Evolutionary conservation across 805 yeast genomes (phyloP).

Genomic region (Kodamaea sagamina): DNA sequence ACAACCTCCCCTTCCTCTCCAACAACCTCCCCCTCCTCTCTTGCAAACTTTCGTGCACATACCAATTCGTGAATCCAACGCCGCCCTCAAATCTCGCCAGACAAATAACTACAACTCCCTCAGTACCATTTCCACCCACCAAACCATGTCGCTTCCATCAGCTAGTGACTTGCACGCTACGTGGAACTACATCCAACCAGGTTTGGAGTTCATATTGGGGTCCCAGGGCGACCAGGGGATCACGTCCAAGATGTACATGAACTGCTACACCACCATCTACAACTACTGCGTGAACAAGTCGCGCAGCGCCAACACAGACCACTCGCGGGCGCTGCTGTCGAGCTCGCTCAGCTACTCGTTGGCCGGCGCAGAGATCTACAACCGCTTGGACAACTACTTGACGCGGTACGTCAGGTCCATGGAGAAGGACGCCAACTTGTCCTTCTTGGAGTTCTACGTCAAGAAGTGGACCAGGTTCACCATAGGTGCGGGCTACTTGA

Average conservation of each 20-base stretch:
- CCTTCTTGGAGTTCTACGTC: constrained; percentile 80
- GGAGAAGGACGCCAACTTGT: constrained; percentile 53
- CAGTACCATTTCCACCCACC: too few relatives aligned
- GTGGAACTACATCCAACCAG: constrained; percentile 79
- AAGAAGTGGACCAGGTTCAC: constrained; percentile 86
- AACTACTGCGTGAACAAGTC: constrained; percentile 87
- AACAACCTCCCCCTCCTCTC: not conserved
- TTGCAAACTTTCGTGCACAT: not conserved
- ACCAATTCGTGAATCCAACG: constrained; percentile 1
- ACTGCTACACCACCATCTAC: constrained; percentile 88
- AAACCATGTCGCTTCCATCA: constrained; percentile 43
- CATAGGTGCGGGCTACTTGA: constrained; percentile 87
- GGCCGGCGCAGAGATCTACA: constrained; percentile 89
- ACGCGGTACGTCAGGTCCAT: constrained; percentile 55
- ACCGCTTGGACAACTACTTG: constrained; percentile 67
- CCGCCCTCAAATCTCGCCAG: constrained; percentile 5
- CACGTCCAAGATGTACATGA: constrained; percentile 75
- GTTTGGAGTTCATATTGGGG: constrained; percentile 68
- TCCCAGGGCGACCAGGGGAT: constrained; percentile 65
- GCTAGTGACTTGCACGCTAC: constrained; percentile 67
- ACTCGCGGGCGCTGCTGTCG: constrained; percentile 22
- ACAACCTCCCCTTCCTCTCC: too few relatives aligned
- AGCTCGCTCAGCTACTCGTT: constrained; percentile 43
- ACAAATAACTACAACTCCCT: constrained; percentile 6
- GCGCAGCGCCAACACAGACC: constrained; percentile 33